A percentile compares a stretch with the other conserved stretches of the same genome.
Evolutionary conservation across 305 asterid genomes (phyloP).

Genomic region (Caryopteris hybrid): DNA sequence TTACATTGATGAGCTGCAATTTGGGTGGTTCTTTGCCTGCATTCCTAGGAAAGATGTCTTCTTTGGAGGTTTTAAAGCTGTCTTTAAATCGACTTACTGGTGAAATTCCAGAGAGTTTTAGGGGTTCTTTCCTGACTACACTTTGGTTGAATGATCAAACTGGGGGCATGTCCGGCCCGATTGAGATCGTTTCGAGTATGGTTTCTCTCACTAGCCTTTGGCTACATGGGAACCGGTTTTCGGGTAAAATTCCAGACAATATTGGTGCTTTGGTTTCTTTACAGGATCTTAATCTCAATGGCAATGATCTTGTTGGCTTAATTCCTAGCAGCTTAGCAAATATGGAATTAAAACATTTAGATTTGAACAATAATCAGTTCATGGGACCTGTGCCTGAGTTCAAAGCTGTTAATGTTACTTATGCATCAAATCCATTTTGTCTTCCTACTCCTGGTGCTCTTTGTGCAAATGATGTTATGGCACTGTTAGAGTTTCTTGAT

Average conservation of each 20-base stretch:
- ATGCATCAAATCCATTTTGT: constrained; percentile 55
- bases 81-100: constrained; percentile 62
- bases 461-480: constrained; percentile 64
- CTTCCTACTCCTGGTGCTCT: constrained; percentile 40
- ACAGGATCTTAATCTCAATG: constrained; percentile 57
- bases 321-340: constrained; percentile 56
- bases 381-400: constrained; percentile 77
- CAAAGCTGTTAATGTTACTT: constrained; percentile 47
- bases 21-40: constrained; percentile 79
- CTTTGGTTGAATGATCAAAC: constrained; percentile 76
- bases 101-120: constrained; percentile 57
- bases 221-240: constrained; percentile 82
- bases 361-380: constrained; percentile 71
- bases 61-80: constrained; percentile 60
- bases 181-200: constrained; percentile 54
- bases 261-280: constrained; percentile 57
- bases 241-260: constrained; percentile 66
- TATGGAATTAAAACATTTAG: constrained; percentile 47
- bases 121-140: constrained; percentile 40
- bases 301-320: constrained; percentile 71
- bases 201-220: constrained; percentile 65
- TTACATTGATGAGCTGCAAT: constrained; percentile 52
- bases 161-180: constrained; percentile 64
- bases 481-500: constrained; percentile 69
- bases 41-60: constrained; percentile 66